phyloP scores from a whole-genome alignment of 306 rosid genomes.

The Glycine soja region DNA sequence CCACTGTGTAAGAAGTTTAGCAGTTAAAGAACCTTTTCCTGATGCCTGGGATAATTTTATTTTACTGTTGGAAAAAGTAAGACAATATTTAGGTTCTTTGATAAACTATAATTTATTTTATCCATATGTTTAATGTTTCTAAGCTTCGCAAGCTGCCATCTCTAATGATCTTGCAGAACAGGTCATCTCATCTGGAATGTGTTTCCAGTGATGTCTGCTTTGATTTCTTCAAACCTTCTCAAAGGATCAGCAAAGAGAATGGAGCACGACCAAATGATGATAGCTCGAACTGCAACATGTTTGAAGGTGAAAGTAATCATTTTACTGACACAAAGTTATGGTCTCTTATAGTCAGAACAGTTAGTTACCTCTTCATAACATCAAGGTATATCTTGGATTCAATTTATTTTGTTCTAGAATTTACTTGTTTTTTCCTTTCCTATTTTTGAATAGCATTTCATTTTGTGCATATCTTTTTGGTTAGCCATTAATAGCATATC shows the following conservation, averaged over 20 bases:
- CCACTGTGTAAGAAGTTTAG: slow-evolving; percentile 78
- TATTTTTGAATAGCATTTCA: not conserved
- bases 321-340: slow-evolving; percentile 50
- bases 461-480: slow-evolving; percentile 1
- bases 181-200: slow-evolving; percentile 57
- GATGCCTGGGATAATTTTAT: slow-evolving; percentile 71
- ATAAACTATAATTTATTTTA: not conserved
- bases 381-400: slow-evolving; percentile 62
- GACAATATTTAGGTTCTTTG: not conserved
- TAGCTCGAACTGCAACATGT: slow-evolving; percentile 22
- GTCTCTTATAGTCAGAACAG: slow-evolving; percentile 62
- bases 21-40: slow-evolving; percentile 80
- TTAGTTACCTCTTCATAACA: slow-evolving; percentile 66
- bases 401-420: not conserved
- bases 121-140: slow-evolving; percentile 12
- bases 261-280: slow-evolving; percentile 23
- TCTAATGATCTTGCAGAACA: slow-evolving; percentile 61
- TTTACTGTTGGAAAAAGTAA: slow-evolving; percentile 73
- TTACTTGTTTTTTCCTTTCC: not conserved
- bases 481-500: not conserved
- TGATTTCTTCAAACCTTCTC: slow-evolving; percentile 60
- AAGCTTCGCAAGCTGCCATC: not conserved
- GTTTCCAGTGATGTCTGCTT: slow-evolving; percentile 50
- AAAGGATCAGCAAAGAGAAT: slow-evolving; percentile 39
- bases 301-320: slow-evolving; percentile 38